These are phyloP conservation scores for Tagetes patula DNA, from an alignment of 129 eudicot genomes.

Conservation along the genomic window DNA sequence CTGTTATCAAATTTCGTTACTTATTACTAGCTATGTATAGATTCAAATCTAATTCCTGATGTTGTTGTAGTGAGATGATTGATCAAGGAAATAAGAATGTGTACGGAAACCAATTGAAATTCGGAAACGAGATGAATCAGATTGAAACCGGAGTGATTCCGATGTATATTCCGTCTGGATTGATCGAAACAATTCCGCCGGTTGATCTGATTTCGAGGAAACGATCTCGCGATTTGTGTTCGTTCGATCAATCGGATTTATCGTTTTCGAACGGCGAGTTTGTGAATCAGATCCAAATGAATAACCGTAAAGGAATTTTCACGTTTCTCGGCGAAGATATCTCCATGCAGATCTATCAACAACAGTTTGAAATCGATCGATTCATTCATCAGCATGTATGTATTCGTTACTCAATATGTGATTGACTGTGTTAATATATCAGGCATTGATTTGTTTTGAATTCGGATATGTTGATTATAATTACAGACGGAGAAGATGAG, in stretches of 20 bases:
- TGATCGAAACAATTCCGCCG: constrained; percentile 30
- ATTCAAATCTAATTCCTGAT: not conserved
- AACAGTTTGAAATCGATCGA: constrained; percentile 62
- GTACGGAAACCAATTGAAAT: constrained; percentile 28
- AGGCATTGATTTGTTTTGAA: not conserved
- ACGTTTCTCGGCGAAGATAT: constrained; percentile 77
- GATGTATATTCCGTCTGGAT: constrained; percentile 41
- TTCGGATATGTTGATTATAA: not conserved
- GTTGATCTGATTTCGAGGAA: constrained; percentile 61
- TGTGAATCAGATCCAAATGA: constrained; percentile 19
- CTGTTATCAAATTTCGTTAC: not conserved
- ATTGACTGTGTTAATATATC: not conserved
- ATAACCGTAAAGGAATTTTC: constrained; percentile 27
- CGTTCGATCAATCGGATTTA: constrained; percentile 28
- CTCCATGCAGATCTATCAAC: constrained; percentile 56
- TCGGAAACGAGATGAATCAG: constrained; percentile 40
- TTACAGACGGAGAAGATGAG: constrained; percentile 68
- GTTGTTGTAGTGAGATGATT: constrained; percentile 39
- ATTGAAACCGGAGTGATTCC: constrained; percentile 44
- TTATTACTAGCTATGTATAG: not conserved
- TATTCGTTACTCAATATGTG: not conserved
- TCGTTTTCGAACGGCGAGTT: constrained; percentile 30
- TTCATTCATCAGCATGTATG: constrained; percentile 42
- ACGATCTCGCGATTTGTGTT: constrained; percentile 45
- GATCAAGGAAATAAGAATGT: constrained; percentile 41